A percentile compares a stretch with the other conserved stretches of the same genome.
phyloP scores from a whole-genome alignment of 1,284 basidiomycete genomes.

The Leccinum variabile region DNA sequence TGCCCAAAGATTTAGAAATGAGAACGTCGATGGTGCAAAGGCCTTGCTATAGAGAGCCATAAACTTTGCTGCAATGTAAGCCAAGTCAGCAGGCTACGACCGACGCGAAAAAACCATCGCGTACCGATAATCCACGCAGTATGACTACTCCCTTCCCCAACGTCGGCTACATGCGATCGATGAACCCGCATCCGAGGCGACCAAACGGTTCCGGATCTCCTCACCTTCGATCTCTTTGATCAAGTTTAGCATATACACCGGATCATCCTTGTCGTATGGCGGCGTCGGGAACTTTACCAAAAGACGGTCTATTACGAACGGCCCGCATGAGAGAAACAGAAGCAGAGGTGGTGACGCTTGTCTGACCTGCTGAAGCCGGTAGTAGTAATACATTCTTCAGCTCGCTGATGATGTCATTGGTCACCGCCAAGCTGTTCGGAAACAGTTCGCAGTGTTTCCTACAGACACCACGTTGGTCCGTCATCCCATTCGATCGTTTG shows the following conservation, averaged over 20 bases:
- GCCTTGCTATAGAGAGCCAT: constrained; percentile 34
- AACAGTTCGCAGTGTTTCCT: constrained; percentile 36
- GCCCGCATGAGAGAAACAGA: neutral
- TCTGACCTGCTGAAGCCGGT: constrained; percentile 29
- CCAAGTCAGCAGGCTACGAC: constrained; percentile 1
- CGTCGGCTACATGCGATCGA: constrained; percentile 5
- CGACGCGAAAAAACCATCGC: neutral
- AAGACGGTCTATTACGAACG: constrained; percentile 23
- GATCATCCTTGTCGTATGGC: constrained; percentile 24
- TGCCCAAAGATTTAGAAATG: neutral
- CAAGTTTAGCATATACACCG: constrained; percentile 30
- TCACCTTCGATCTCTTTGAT: constrained; percentile 33
- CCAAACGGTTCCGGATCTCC: neutral
- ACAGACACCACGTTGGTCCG: neutral
- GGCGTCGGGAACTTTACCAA: constrained; percentile 36
- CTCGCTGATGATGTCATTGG: constrained; percentile 20
- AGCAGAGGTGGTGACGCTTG: neutral
- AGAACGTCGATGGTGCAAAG: neutral
- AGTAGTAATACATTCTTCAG: constrained; percentile 30
- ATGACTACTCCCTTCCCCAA: constrained; percentile 7
- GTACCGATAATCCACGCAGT: constrained; percentile 32
- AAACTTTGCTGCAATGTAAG: constrained; percentile 23
- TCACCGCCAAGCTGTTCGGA: constrained; percentile 26
- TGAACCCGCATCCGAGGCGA: neutral
- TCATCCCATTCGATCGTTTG: neutral